Conservation (phyloP, 202 grass and related monocot genomes). For the Schoenoplectus triqueter region DNA sequence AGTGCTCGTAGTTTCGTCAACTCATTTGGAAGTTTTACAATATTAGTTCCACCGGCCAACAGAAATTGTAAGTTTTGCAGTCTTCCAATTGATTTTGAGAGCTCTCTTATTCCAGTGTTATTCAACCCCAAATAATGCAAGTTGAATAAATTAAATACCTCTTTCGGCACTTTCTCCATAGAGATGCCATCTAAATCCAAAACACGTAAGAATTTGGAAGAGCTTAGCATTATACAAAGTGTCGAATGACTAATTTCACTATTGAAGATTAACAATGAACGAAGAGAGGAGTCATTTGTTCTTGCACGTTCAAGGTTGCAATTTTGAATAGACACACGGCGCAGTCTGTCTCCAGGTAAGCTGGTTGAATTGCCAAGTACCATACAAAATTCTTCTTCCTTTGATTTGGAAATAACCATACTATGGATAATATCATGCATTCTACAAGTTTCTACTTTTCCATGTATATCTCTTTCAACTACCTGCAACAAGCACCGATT, state of each 20-base stretch:
- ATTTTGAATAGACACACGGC: not conserved
- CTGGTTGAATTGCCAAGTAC: not conserved
- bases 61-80: not conserved
- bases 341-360: not conserved
- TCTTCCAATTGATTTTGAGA: not conserved
- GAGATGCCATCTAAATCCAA: not conserved
- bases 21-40: not conserved
- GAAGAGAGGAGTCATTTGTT: not conserved
- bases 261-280: not conserved
- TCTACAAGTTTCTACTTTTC: too few species aligned
- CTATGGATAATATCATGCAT: not conserved
- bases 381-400: not conserved
- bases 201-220: not conserved
- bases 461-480: not conserved
- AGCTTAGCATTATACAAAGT: not conserved
- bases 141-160: not conserved
- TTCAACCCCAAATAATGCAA: not conserved
- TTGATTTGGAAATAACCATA: not conserved
- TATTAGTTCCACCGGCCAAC: not conserved
- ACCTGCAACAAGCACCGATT: not conserved
- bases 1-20: not conserved
- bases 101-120: not conserved
- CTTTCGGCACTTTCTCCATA: not conserved
- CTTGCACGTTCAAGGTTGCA: not conserved
- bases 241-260: not conserved